These are phyloP conservation scores for Diospyros lotus DNA, from an alignment of 148 eudicot species.

Conservation along the genomic window DNA sequence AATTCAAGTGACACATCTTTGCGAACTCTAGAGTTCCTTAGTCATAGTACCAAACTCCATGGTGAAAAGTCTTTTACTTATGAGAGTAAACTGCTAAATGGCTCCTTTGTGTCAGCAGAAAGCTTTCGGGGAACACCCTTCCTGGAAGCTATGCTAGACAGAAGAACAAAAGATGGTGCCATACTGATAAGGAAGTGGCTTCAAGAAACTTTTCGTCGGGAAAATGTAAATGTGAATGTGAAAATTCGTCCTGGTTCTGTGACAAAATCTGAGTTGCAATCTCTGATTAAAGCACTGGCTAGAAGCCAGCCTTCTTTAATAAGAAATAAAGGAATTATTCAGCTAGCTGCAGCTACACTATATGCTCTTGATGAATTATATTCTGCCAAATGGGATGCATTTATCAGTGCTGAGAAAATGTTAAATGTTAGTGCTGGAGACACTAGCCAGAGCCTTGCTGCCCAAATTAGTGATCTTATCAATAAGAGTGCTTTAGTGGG, in stretches of 20 bases:
- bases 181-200: slow-evolving; percentile 89
- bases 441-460: slow-evolving; percentile 93
- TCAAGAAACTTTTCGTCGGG: slow-evolving; percentile 78
- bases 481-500: slow-evolving; percentile 64
- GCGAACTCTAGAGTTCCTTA: slow-evolving; percentile 38
- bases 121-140: slow-evolving; percentile 79
- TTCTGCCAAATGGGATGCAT: slow-evolving; percentile 85
- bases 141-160: slow-evolving; percentile 75
- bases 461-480: slow-evolving; percentile 86
- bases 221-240: slow-evolving; percentile 56
- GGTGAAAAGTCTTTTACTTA: slow-evolving; percentile 28
- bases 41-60: slow-evolving; percentile 39
- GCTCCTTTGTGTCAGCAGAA: slow-evolving; percentile 77
- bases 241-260: slow-evolving; percentile 70
- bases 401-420: slow-evolving; percentile 93
- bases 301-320: slow-evolving; percentile 58
- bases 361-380: slow-evolving; percentile 63
- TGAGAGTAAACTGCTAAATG: slow-evolving; percentile 41
- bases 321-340: slow-evolving; percentile 84
- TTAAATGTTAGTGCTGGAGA: slow-evolving; percentile 81
- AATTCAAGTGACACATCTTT: slow-evolving; percentile 42
- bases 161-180: slow-evolving; percentile 79
- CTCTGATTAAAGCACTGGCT: slow-evolving; percentile 63
- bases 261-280: slow-evolving; percentile 62
- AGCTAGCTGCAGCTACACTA: slow-evolving; percentile 68